Percentiles rank a stretch among this genome's conserved stretches.
These are phyloP conservation scores for Kalanchoe fedtschenkoi DNA, from an alignment of 164 flowering plant genomes.

Conservation along the genomic window DNA sequence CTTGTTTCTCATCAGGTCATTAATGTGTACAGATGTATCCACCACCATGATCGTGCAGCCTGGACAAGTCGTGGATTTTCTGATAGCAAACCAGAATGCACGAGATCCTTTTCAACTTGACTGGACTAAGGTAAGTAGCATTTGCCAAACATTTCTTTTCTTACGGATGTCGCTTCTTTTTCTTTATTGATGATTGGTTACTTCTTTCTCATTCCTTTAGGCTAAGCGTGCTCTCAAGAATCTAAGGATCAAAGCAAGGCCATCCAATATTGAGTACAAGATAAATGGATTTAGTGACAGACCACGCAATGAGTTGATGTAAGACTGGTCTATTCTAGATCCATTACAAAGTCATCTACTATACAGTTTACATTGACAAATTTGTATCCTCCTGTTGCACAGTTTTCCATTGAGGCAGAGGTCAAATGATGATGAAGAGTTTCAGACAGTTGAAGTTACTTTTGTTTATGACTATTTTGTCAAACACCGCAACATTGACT, in stretches of 20 bases:
- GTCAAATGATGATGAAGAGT: slow-evolving; percentile 21
- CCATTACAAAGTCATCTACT: too few species aligned
- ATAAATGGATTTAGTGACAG: slow-evolving; percentile 78
- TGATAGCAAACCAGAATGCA: slow-evolving; percentile 66
- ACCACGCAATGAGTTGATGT: slow-evolving; percentile 57
- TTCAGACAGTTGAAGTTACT: slow-evolving; percentile 26
- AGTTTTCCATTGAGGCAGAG: slow-evolving; percentile 51
- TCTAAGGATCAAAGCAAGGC: slow-evolving; percentile 46
- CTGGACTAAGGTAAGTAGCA: slow-evolving; percentile 61
- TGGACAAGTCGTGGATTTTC: slow-evolving; percentile 78
- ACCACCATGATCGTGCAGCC: slow-evolving; percentile 86
- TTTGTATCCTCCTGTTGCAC: not conserved
- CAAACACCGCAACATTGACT: slow-evolving; percentile 24
- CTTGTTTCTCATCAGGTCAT: not conserved
- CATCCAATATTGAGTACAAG: slow-evolving; percentile 54
- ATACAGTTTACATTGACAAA: not conserved
- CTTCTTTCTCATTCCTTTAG: slow-evolving; percentile 18
- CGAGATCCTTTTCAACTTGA: slow-evolving; percentile 50
- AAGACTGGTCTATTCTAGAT: slow-evolving; percentile 10
- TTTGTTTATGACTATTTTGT: slow-evolving; percentile 48
- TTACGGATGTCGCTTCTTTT: not conserved
- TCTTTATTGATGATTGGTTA: slow-evolving; percentile 1
- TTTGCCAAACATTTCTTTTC: not conserved
- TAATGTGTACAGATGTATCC: slow-evolving; percentile 61
- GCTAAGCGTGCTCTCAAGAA: slow-evolving; percentile 66